Evolutionary conservation across 495 filamentous ascomycete species (phyloP).

Genomic region (Talaromyces liani): DNA sequence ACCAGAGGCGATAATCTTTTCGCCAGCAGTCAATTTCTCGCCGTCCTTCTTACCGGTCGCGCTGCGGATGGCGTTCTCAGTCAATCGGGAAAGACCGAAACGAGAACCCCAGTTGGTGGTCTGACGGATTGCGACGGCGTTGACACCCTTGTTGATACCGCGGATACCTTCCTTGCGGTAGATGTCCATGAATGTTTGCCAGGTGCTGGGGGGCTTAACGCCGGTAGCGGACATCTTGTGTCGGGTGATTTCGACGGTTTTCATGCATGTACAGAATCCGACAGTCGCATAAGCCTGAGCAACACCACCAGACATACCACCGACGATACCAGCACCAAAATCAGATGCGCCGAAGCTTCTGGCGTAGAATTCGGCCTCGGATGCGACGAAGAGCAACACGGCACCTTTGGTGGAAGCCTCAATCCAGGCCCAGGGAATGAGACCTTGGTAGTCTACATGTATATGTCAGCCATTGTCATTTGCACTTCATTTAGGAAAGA

Average conservation of each 20-base stretch:
- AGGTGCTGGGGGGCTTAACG: constrained; percentile 78
- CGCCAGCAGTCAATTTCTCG: constrained; percentile 64
- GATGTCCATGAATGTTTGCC: constrained; percentile 93
- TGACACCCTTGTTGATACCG: constrained; percentile 97
- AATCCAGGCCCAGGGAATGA: constrained; percentile 99
- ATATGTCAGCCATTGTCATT: background rate
- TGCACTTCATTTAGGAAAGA: constrained; percentile 13
- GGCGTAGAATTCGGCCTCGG: constrained; percentile 93
- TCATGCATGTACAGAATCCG: constrained; percentile 99
- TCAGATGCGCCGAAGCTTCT: constrained; percentile 71
- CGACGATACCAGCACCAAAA: constrained; percentile 81
- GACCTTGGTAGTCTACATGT: constrained; percentile 88
- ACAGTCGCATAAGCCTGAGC: constrained; percentile 98
- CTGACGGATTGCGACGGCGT: constrained; percentile 95
- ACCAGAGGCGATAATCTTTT: constrained; percentile 86
- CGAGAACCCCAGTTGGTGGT: constrained; percentile 99
- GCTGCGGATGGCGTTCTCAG: constrained; percentile 80
- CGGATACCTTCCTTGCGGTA: constrained; percentile 89
- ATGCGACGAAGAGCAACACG: constrained; percentile 97
- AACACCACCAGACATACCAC: constrained; percentile 90
- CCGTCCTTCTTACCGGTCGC: constrained; percentile 71
- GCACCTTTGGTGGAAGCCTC: constrained; percentile 99
- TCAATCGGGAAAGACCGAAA: constrained; percentile 86
- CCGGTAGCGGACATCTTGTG: constrained; percentile 84
- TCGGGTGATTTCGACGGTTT: constrained; percentile 99